Base-by-base conservation (phyloP, 352 stramenopile genomes). In the Pythium aristosporum region DNA sequence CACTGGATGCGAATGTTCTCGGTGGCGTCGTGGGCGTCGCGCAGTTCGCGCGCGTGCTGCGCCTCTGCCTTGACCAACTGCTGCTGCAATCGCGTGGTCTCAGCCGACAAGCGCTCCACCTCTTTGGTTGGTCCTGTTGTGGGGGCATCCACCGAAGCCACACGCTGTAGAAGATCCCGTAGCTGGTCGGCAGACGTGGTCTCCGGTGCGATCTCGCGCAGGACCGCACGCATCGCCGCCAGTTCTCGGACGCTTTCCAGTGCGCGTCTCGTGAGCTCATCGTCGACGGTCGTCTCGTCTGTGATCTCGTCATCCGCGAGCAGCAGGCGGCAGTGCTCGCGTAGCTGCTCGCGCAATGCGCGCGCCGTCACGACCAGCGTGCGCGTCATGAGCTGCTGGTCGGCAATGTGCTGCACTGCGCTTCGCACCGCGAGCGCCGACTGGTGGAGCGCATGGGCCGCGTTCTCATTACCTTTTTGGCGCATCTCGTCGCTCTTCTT, bases 401-500 rank as follows among this genome's bases (percentile, higher is more conserved):
- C 77, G 1, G 51, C 6, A 5, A 91, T 61, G 41, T 77, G 57
- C 23, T 36, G 57, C 25, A 68, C 54, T 7, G 71, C 81, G 11
- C 72, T 52, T 1, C 71, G 72, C 34, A 91, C 81, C 1, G 73
- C 64, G 20, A 39, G 48, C 10, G 84, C 76, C 20, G 81, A 81
- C 55, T 91, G 80, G 52, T 75, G 66, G 44, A 92, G 76, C 61
- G 80, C 74, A 16, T 71, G 57, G 21, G 75, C 73, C 15, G 84
- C 84, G 18, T 57, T 64, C 21, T 83, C 76, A 60, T 91, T 92
- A 28, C 80, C 77, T 58, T 91, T 92, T 16, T 50, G 42, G 59
- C 73, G 74, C 81, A 92, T 90, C 59, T 92, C 84, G n/a, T 87
- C 77, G 65, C 81, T 78, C 69, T 92, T 92, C 60, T 89, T 89